Conservation (phyloP, 306 rosid genomes). For the Lathyrus oleraceus region DNA sequence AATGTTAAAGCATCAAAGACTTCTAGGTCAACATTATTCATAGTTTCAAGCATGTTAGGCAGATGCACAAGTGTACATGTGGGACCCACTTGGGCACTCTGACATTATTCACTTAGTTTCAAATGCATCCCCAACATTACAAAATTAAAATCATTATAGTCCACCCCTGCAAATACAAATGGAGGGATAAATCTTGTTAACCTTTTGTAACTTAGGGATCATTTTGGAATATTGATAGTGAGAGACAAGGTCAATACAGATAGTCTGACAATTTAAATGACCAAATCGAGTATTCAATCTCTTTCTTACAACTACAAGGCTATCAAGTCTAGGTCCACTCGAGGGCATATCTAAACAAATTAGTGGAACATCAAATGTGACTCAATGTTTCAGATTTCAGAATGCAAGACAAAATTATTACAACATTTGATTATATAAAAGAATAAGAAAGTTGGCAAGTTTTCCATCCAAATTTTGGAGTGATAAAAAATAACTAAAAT, state of each 20-base stretch:
- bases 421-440: slow-evolving; percentile 13
- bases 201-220: background rate
- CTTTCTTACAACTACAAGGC: slow-evolving; percentile 8
- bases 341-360: slow-evolving; percentile 16
- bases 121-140: background rate
- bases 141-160: background rate
- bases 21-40: slow-evolving; percentile 13
- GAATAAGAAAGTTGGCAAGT: slow-evolving; percentile 7
- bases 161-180: background rate
- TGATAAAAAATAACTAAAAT: background rate
- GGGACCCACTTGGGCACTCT: background rate
- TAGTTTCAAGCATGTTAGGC: slow-evolving; percentile 14
- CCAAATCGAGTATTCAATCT: background rate
- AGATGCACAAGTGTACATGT: background rate
- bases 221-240: background rate
- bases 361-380: slow-evolving; percentile 20
- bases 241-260: background rate
- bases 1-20: slow-evolving; percentile 5
- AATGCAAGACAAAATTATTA: background rate
- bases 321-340: slow-evolving; percentile 8
- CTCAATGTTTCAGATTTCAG: background rate
- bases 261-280: background rate
- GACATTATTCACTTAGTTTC: background rate
- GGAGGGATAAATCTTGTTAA: background rate
- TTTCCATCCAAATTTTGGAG: slow-evolving; percentile 25